A percentile compares a stretch with the other conserved stretches of the same genome.
Conservation (phyloP, 768 basidiomycete species). For the Inosperma sp. region DNA sequence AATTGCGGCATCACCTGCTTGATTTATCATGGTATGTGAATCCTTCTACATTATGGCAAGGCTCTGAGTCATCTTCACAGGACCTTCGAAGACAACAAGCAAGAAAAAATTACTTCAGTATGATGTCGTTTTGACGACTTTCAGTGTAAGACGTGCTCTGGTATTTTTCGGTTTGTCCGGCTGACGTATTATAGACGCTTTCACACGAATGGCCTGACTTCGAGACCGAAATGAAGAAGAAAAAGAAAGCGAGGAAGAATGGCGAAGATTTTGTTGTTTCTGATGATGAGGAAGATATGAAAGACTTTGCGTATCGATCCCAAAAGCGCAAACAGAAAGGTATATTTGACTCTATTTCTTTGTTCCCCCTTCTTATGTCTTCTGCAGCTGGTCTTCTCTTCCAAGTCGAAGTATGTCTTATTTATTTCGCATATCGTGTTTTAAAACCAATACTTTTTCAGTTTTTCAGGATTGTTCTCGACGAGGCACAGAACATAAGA, state of each 20-base stretch:
- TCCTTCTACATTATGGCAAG: constrained; percentile 8
- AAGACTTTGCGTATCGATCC: constrained; percentile 18
- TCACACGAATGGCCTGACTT: constrained; percentile 55
- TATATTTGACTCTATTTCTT: constrained; percentile 13
- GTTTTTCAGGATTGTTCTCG: constrained; percentile 51
- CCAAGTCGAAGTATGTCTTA: constrained; percentile 39
- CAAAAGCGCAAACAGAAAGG: constrained; percentile 33
- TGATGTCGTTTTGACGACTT: constrained; percentile 62
- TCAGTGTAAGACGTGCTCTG: constrained; percentile 28
- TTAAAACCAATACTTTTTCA: constrained; percentile 15
- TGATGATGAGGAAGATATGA: constrained; percentile 33
- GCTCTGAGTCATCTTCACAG: constrained; percentile 24
- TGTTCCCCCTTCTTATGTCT: background rate
- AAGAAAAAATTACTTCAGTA: constrained; percentile 47
- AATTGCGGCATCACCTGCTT: constrained; percentile 43
- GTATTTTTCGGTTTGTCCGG: no score
- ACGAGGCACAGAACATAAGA: constrained; percentile 55
- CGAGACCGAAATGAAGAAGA: constrained; percentile 44
- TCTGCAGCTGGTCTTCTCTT: constrained; percentile 44
- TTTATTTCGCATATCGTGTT: background rate
- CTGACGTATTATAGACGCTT: constrained; percentile 48
- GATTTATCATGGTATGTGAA: constrained; percentile 61
- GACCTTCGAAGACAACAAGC: constrained; percentile 42
- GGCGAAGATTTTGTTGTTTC: constrained; percentile 32
- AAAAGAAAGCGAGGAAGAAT: constrained; percentile 36